Percentiles rank a stretch among this genome's conserved stretches.
These are phyloP conservation scores for Polyporus arcularius DNA, from an alignment of 768 basidiomycete genomes.

Conservation along the genomic window DNA sequence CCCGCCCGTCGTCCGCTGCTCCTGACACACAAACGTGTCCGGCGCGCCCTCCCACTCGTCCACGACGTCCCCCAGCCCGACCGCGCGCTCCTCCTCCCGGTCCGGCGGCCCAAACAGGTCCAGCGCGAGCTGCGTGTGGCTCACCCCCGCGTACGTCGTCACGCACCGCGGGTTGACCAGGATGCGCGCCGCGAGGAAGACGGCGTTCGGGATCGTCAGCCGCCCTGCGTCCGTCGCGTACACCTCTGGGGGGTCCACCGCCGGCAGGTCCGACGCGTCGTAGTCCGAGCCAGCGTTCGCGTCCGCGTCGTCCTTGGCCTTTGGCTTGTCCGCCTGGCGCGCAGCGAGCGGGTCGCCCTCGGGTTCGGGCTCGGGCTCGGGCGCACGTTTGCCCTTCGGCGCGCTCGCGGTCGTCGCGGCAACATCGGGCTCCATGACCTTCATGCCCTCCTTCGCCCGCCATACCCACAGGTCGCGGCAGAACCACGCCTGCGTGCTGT, in stretches of 20 bases:
- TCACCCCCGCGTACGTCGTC: conserved; percentile 97
- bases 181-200: conserved; percentile 87
- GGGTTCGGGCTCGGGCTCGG: conserved; percentile 4
- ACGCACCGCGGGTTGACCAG: conserved; percentile 95
- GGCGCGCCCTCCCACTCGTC: conserved; percentile 98
- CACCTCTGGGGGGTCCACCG: conserved; percentile 36
- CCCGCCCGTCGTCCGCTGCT: conserved; percentile 89
- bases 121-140: conserved; percentile 92
- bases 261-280: conserved; percentile 56
- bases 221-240: conserved; percentile 30
- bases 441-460: conserved; percentile 76
- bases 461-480: conserved; percentile 96
- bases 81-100: conserved; percentile 41
- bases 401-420: conserved; percentile 11
- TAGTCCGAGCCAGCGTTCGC: conserved; percentile 87
- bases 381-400: conserved; percentile 4
- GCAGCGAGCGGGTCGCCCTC: conserved; percentile 30
- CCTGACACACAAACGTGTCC: conserved; percentile 97
- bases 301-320: conserved; percentile 54
- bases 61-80: conserved; percentile 72
- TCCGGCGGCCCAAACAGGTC: conserved; percentile 79
- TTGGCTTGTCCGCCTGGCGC: conserved; percentile 28
- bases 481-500: conserved; percentile 98
- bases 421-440: conserved; percentile 47
- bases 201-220: conserved; percentile 81